Base-by-base conservation (phyloP, 2,329 filamentous ascomycete genomes). In the Fusarium phyllophilum region DNA sequence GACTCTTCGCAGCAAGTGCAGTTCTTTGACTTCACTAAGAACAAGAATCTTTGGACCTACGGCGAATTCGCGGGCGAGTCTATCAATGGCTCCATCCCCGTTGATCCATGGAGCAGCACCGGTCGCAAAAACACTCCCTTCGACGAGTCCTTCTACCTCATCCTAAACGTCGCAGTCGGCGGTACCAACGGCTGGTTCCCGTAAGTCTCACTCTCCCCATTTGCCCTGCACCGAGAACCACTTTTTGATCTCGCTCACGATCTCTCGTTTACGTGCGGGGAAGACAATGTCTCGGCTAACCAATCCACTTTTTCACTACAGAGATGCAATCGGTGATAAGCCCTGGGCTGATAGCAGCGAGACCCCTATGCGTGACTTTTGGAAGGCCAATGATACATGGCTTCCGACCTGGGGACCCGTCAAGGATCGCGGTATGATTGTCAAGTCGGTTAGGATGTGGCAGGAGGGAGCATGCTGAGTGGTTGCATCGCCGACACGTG, bases 121-220 rank as follows among this genome's bases (percentile, higher is more conserved):
- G 77, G 79, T 5, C 79, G 77, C 11, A 64, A 75, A 36, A 86
- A 84, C 61, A 84, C 86, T 2, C 86, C 86, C 0, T 88, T 88
- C 72, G 86, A 88, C 73, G 81, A 87, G 66, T 77, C 82, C 5
- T 88, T 88, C 73, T 87, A 84, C 57, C 80, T 88, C 24, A 84
- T 87, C 49, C 77, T 88, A 46, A 86, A 87, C 74, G 85, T 88
- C 10, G 86, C 86, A 3, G 85, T 87, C 45, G 86, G 86, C 5
- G 79, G 81, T 44, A 84, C 79, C 13, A 86, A 86, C 61, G 85
- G 85, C 36, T 87, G 83, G 80, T 87, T 87, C 75, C 75, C 76
- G 79, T 83, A 75, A 77, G 81, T 39, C 18, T 22, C 17, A 22
- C 17, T 22, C 52, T n/a, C 20, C 13, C 45, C 51, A 34, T 31